A percentile compares a stretch with the other conserved stretches of the same genome.
These are phyloP conservation scores for Annulohypoxylon nitens DNA, from an alignment of 495 filamentous ascomycete genomes.

Conservation along the genomic window DNA sequence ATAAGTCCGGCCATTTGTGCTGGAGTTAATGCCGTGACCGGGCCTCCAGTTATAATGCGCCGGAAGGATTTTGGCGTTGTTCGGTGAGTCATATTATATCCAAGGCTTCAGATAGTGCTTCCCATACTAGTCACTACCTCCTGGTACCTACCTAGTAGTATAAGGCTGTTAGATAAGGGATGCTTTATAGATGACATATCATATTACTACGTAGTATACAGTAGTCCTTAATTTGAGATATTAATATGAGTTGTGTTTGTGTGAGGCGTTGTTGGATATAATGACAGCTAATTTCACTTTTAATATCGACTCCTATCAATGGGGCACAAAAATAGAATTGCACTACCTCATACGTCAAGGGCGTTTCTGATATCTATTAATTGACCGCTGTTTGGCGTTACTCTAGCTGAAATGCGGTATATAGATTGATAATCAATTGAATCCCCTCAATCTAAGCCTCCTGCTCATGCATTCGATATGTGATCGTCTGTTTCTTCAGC, in stretches of 20 bases:
- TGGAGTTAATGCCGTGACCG: neutral
- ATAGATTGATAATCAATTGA: neutral
- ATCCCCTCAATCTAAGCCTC: neutral
- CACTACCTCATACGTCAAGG: neutral
- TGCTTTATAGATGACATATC: neutral
- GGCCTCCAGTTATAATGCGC: neutral
- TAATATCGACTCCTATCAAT: neutral
- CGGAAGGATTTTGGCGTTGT: neutral
- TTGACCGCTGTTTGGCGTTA: neutral
- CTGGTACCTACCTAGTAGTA: too few relatives aligned
- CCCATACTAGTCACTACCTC: too few relatives aligned
- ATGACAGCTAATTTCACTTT: neutral
- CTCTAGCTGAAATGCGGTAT: neutral
- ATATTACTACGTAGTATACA: neutral
- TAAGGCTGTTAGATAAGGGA: neutral
- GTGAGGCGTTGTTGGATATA: neutral
- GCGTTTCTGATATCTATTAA: neutral
- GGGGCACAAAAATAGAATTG: neutral
- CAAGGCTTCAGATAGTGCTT: neutral
- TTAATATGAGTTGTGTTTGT: neutral
- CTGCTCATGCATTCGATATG: neutral
- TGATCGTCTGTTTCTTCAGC: neutral
- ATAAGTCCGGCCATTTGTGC: neutral
- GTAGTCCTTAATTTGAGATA: neutral
- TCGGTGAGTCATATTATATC: slow-evolving; percentile 3